phyloP scores from a whole-genome alignment of 2,329 filamentous ascomycete genomes.

The Verticillium longisporum region DNA sequence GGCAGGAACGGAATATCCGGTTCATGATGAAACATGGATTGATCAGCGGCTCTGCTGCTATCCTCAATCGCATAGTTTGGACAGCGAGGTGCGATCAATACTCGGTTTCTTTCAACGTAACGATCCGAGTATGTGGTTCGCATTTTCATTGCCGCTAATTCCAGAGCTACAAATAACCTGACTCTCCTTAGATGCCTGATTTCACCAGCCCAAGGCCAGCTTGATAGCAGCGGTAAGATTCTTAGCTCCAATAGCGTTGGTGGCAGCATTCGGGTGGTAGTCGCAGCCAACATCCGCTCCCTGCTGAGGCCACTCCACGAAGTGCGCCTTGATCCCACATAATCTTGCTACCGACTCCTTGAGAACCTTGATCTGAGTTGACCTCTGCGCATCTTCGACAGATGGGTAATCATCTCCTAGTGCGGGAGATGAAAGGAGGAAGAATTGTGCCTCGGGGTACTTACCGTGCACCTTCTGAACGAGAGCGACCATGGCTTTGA shows the following conservation, averaged over 20 bases:
- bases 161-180: no score
- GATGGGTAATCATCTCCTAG: conserved; percentile 29
- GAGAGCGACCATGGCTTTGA: conserved; percentile 21
- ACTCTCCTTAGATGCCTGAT: not conserved
- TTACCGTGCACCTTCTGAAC: conserved; percentile 22
- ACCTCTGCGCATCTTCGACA: conserved; percentile 27
- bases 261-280: conserved; percentile 32
- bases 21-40: no score
- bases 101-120: no score
- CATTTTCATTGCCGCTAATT: no score
- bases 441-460: conserved; percentile 28
- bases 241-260: conserved; percentile 22
- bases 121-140: no score
- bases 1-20: no score
- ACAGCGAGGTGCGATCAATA: no score
- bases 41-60: no score
- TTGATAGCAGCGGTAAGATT: conserved; percentile 20
- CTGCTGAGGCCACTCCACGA: conserved; percentile 34
- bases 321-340: conserved; percentile 20
- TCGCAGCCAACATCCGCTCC: conserved; percentile 32
- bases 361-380: conserved; percentile 25
- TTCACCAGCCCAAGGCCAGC: conserved; percentile 9
- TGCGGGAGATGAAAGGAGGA: conserved; percentile 32
- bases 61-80: no score
- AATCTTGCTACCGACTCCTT: conserved; percentile 24